Base-by-base conservation (phyloP, 495 filamentous ascomycete species). In the Aspergillus affinis region DNA sequence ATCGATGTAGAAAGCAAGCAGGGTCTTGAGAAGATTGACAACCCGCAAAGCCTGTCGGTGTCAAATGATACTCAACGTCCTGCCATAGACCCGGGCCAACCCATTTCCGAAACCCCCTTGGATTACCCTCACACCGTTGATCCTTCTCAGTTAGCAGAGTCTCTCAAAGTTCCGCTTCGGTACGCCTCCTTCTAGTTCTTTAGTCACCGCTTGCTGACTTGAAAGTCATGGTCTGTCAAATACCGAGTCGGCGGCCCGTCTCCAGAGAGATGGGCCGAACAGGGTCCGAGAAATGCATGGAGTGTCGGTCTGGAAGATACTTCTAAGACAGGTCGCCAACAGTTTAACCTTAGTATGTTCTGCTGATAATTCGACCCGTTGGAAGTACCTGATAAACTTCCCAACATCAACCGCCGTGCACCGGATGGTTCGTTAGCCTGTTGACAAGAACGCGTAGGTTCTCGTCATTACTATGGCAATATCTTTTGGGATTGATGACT, bases 391-490 rank as follows among this genome's bases (percentile, higher is more conserved):
- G 23, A 26, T 2, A 26, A 26, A 4, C 23, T 4, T 26, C 23
- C 10, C 36, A 41, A 41, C 10, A 2, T 17, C 36, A 41, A 4
- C 36, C 8, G 13, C 36, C 8, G 4, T 17, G 36, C 13, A 10
- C 10, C 36, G 36, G 3, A 15, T 12, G 3, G 10, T 51, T 19
- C 54, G 52, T 50, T 54, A 32, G n/a, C n/a, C 15, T 55, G 47
- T 57, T 65, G 61, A 62, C 60, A 13, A 27, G 27, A 0, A 46
- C 13, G 54, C 65, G 36, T 65, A 90, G 87, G 89, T 96, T 41
- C 80, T 96, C 21, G 82, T 94, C 32, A 81, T 95, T 52, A 91
- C 90, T 60, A 94, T 94, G 90, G 86, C 81, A 36, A 77, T 96
- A 44, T 90, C 88, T 64, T 95, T 91, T 66, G 89, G 84, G 54